Conservation (phyloP, 2,329 filamentous ascomycete species). For the Incumbomyces delicatus region DNA sequence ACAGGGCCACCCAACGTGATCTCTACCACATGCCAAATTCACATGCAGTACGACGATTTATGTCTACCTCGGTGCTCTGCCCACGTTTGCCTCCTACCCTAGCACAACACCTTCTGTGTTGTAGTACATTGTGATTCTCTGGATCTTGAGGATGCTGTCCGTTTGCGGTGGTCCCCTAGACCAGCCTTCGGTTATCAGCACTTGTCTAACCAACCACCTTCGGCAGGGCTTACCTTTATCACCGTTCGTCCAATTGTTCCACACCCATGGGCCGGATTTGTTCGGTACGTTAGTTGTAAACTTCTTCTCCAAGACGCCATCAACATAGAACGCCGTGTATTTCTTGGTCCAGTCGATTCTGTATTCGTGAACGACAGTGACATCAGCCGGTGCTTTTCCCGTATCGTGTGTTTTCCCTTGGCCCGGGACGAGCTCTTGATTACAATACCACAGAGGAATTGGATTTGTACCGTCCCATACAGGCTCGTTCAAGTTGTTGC, state of each 20-base stretch:
- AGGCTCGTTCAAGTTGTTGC: conserved; percentile 7
- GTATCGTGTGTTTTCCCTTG: conserved; percentile 8
- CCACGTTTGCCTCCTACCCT: too few relatives aligned
- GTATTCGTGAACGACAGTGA: conserved; percentile 17
- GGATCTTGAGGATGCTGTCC: conserved; percentile 16
- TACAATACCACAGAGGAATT: conserved; percentile 17
- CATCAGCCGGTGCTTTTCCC: conserved; percentile 13
- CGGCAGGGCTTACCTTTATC: conserved; percentile 12
- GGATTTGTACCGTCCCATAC: conserved; percentile 2
- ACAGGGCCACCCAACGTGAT: too few relatives aligned
- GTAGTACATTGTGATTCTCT: conserved; percentile 20
- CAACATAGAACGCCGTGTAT: conserved; percentile 19
- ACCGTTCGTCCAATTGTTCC: conserved; percentile 21
- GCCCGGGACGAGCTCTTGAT: conserved; percentile 14
- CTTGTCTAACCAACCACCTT: neutral
- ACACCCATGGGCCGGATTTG: conserved; percentile 15
- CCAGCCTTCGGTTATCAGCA: conserved; percentile 9
- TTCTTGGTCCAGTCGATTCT: conserved; percentile 17
- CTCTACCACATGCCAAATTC: too few relatives aligned
- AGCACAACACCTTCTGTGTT: too few relatives aligned
- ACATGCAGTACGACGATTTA: too few relatives aligned
- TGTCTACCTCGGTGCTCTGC: too few relatives aligned
- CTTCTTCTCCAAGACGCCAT: conserved; percentile 13
- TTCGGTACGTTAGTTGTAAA: conserved; percentile 16
- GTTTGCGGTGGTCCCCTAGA: conserved; percentile 13